phyloP scores from a whole-genome alignment of 2,329 filamentous ascomycete species.

The Botrytis paeoniae region DNA sequence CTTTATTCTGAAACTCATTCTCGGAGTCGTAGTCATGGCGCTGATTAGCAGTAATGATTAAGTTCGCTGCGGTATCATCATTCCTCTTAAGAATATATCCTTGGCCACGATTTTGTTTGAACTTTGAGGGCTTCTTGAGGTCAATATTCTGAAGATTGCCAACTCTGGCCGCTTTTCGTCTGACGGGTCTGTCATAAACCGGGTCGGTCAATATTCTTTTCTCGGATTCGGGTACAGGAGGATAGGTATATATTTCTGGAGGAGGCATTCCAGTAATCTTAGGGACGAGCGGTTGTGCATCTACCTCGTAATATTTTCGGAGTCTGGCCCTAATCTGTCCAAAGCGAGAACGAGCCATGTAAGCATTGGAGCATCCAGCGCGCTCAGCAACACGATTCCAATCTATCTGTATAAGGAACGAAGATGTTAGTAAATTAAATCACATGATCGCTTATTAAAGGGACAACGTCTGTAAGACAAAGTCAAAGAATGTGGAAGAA shows the following conservation, averaged over 20 bases:
- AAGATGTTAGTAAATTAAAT: neutral
- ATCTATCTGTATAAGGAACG: constrained; percentile 35
- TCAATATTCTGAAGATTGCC: neutral
- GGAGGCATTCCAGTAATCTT: neutral
- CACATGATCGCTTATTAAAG: neutral
- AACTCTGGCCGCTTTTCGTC: neutral
- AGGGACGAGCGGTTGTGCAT: neutral
- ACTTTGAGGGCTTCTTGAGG: neutral
- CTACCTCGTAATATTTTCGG: constrained; percentile 27
- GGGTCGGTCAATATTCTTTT: neutral
- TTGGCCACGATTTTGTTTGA: neutral
- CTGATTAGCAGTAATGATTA: neutral
- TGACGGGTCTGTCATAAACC: constrained; percentile 21
- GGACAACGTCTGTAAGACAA: neutral
- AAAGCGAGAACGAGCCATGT: constrained; percentile 48
- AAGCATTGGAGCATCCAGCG: constrained; percentile 45
- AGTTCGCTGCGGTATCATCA: neutral
- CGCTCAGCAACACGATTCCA: constrained; percentile 47
- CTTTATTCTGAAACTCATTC: constrained; percentile 4
- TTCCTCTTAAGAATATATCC: neutral
- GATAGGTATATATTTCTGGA: neutral
- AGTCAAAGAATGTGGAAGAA: neutral
- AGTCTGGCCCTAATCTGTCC: constrained; percentile 50
- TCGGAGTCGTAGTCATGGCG: constrained; percentile 1
- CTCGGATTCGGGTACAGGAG: neutral